These are phyloP conservation scores for Paracorniculantispora psalliotae DNA, from an alignment of 2,329 filamentous ascomycete species.

Conservation along the genomic window DNA sequence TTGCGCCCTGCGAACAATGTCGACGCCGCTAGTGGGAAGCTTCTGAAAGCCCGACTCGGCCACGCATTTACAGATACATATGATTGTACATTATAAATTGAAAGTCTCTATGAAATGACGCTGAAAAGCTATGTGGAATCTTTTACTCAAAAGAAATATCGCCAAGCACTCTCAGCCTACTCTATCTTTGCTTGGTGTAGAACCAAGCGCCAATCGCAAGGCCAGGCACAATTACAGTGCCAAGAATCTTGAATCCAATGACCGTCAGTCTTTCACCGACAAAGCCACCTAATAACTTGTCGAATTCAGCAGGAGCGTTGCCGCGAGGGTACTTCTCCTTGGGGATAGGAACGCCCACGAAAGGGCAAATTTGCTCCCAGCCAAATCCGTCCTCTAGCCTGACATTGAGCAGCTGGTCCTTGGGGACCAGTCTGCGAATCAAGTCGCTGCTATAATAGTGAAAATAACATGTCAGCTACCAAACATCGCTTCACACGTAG, in stretches of 20 bases:
- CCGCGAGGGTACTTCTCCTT: conserved; percentile 25
- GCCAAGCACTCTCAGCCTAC: neutral
- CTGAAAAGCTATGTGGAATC: neutral
- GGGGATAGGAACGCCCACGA: conserved; percentile 26
- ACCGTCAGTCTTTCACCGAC: neutral
- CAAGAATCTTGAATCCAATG: neutral
- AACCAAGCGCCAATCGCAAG: conserved; percentile 5
- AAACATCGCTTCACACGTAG: neutral
- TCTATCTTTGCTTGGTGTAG: conserved; percentile 5
- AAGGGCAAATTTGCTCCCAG: conserved; percentile 32
- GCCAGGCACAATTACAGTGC: neutral
- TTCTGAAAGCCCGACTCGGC: neutral
- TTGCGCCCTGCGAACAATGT: conserved; percentile 4
- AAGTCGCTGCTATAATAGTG: conserved; percentile 19
- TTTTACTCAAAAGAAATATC: too few relatives aligned
- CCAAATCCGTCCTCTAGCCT: conserved; percentile 31
- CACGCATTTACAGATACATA: neutral
- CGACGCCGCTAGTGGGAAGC: neutral
- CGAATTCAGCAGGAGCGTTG: conserved; percentile 25
- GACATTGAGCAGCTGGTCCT: conserved; percentile 24
- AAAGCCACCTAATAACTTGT: conserved; percentile 15
- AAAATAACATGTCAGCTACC: neutral
- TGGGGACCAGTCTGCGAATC: conserved; percentile 23
- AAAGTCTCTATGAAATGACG: neutral
- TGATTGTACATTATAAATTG: neutral